Conservation (phyloP, 176 grass and related monocot species). For the Cenchrus purpureus region DNA sequence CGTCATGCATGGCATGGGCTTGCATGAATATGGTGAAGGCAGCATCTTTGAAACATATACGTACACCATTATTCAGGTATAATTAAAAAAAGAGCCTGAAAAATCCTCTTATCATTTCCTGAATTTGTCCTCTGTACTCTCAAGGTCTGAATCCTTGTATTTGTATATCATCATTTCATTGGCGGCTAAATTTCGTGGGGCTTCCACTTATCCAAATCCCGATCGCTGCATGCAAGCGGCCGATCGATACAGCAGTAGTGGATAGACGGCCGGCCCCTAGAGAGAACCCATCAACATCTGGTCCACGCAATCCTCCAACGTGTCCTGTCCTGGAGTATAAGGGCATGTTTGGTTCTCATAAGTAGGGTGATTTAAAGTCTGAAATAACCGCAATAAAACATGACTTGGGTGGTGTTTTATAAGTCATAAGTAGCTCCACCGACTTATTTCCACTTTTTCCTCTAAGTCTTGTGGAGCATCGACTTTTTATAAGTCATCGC, state of each 20-base stretch:
- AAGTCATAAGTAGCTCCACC: no score
- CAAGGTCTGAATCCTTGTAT: not conserved
- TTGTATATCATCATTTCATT: not conserved
- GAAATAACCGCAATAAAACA: no score
- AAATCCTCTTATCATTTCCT: not conserved
- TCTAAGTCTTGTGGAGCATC: no score
- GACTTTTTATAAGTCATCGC: no score
- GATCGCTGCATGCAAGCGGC: not conserved
- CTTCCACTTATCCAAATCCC: not conserved
- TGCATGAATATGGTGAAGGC: not conserved
- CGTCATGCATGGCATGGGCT: no score
- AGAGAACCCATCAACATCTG: not conserved
- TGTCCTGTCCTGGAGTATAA: not conserved
- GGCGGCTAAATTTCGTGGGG: not conserved
- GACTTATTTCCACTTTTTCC: no score
- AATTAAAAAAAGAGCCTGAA: no score
- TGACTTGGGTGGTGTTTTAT: no score
- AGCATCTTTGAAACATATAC: no score
- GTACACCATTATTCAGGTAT: not conserved
- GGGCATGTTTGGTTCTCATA: no score
- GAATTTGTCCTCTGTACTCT: not conserved
- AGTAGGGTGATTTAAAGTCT: no score
- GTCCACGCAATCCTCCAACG: conserved; percentile 20
- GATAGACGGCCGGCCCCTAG: not conserved
- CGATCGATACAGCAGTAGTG: not conserved